A percentile compares a stretch with the other conserved stretches of the same genome.
These are phyloP conservation scores for Arctostaphylos glauca DNA, from an alignment of 148 eudicot species.

Conservation along the genomic window DNA sequence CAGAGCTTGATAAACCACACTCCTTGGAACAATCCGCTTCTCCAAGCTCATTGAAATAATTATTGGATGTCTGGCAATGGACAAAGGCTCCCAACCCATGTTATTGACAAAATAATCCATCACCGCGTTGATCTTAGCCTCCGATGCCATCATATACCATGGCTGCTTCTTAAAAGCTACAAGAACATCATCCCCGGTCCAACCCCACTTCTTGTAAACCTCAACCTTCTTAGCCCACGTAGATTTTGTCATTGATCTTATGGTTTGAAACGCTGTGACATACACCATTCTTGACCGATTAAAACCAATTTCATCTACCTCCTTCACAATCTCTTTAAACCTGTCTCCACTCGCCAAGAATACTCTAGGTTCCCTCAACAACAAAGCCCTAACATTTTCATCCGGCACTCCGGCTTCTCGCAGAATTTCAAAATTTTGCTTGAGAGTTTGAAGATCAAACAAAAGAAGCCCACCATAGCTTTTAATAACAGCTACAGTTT, in stretches of 20 bases:
- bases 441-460: neutral
- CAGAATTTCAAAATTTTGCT: neutral
- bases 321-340: slow-evolving; percentile 21
- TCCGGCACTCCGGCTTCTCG: slow-evolving; percentile 6
- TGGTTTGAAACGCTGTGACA: neutral
- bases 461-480: neutral
- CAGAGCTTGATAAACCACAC: neutral
- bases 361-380: slow-evolving; percentile 1
- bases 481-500: neutral
- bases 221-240: neutral
- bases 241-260: neutral
- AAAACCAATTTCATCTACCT: slow-evolving; percentile 24
- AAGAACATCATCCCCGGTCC: neutral
- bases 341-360: neutral
- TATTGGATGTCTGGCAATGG: neutral
- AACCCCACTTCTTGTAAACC: neutral
- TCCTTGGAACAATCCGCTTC: slow-evolving; percentile 1
- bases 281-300: slow-evolving; percentile 8
- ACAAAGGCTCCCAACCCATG: neutral
- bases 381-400: neutral
- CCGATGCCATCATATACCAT: neutral
- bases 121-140: neutral
- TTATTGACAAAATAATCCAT: neutral
- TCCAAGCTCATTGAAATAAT: neutral
- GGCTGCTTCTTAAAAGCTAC: neutral